Percentiles rank a stretch among this genome's conserved stretches.
These are phyloP conservation scores for Olyra latifolia DNA, from an alignment of 176 grass and related monocot species.

Conservation along the genomic window DNA sequence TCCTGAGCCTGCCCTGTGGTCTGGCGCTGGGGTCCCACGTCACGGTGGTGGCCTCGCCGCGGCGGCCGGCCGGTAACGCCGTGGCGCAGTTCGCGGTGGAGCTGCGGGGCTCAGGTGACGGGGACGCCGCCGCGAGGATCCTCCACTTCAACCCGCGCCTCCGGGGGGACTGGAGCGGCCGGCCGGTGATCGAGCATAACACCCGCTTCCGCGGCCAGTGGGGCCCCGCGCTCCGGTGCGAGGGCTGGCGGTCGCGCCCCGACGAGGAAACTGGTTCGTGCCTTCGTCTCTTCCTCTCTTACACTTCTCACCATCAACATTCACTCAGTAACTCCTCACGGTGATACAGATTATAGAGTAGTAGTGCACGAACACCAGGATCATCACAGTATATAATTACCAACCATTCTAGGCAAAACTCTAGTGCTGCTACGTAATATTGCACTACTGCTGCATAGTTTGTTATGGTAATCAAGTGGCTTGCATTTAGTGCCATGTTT, in stretches of 20 bases:
- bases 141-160: conserved; percentile 87
- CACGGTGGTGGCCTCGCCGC: conserved; percentile 70
- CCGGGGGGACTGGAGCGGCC: conserved; percentile 73
- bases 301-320: background rate
- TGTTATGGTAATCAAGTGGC: conserved; percentile 7
- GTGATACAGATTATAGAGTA: background rate
- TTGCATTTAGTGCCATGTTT: conserved; percentile 37
- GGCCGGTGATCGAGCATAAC: conserved; percentile 84
- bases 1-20: conserved; percentile 65
- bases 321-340: background rate
- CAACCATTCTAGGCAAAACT: background rate
- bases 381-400: background rate
- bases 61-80: conserved; percentile 18
- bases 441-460: no score
- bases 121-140: conserved; percentile 60
- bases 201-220: conserved; percentile 85
- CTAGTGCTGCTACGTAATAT: background rate
- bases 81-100: conserved; percentile 79
- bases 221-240: conserved; percentile 80
- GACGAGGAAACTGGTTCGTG: conserved; percentile 65
- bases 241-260: conserved; percentile 49
- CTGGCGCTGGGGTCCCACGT: conserved; percentile 77
- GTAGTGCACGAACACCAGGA: background rate
- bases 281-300: background rate
- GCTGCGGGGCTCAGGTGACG: conserved; percentile 58